Conservation (phyloP, 2,329 filamentous ascomycete species). For the Dendryphion nanum region DNA sequence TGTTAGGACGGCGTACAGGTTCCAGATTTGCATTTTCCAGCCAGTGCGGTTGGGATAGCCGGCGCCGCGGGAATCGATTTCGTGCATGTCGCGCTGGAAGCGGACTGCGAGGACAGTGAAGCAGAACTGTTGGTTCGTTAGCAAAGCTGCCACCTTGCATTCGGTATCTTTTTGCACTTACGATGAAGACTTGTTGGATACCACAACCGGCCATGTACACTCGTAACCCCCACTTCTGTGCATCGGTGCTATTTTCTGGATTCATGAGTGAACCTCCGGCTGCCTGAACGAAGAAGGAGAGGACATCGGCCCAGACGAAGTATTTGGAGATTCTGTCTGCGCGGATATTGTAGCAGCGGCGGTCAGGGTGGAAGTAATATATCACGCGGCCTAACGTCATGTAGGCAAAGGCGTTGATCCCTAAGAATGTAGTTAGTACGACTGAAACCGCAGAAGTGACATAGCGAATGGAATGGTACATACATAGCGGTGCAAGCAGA, state of each 20-base stretch:
- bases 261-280: conserved; percentile 32
- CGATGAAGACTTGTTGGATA: conserved; percentile 18
- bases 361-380: conserved; percentile 27
- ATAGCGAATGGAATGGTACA: too few species aligned
- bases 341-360: conserved; percentile 26
- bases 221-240: conserved; percentile 35
- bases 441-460: too few species aligned
- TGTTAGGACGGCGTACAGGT: conserved; percentile 38
- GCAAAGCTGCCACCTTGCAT: too few species aligned
- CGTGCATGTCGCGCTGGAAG: conserved; percentile 14
- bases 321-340: conserved; percentile 30
- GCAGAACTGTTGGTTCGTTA: too few species aligned
- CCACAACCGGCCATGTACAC: conserved; percentile 31
- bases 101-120: conserved; percentile 13
- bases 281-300: conserved; percentile 43
- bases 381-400: conserved; percentile 32
- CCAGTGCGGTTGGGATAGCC: conserved; percentile 5
- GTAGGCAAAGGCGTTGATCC: conserved; percentile 45
- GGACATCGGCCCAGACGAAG: conserved; percentile 42
- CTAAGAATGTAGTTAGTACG: too few species aligned
- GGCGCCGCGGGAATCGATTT: conserved; percentile 2
- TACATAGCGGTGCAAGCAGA: background rate
- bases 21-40: conserved; percentile 20
- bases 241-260: conserved; percentile 11
- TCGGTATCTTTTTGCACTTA: too few species aligned